A percentile compares a stretch with the other conserved stretches of the same genome.
Evolutionary conservation across 768 basidiomycete genomes (phyloP).

Genomic region (Suillus brevipes): DNA sequence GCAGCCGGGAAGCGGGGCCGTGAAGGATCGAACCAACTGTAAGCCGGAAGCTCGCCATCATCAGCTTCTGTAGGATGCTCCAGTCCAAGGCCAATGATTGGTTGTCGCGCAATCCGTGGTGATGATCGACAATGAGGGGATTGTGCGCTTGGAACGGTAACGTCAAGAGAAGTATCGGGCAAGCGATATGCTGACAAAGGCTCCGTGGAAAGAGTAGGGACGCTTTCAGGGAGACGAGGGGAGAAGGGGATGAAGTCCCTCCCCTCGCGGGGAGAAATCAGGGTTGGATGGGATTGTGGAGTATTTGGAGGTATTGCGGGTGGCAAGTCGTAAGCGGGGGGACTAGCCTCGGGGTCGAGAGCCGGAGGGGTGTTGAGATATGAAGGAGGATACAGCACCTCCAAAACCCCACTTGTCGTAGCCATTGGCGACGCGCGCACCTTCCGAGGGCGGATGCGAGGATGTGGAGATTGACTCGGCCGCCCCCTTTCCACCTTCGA

Average conservation of each 20-base stretch:
- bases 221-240: no score
- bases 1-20: conserved; percentile 20
- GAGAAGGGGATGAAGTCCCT: neutral
- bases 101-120: neutral
- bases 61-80: conserved; percentile 13
- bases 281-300: neutral
- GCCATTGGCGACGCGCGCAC: conserved; percentile 13
- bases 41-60: conserved; percentile 21
- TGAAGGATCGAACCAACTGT: conserved; percentile 29
- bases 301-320: neutral
- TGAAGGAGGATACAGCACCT: conserved; percentile 30
- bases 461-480: neutral
- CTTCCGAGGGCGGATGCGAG: neutral
- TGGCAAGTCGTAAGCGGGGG: conserved; percentile 20
- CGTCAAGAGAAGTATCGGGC: neutral
- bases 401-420: conserved; percentile 21
- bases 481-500: neutral
- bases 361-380: conserved; percentile 12
- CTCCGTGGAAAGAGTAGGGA: neutral
- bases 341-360: conserved; percentile 13
- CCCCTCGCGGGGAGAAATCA: neutral
- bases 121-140: no score
- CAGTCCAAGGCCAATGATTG: neutral
- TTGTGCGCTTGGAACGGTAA: neutral
- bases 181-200: neutral